A percentile compares a stretch with the other conserved stretches of the same genome.
phyloP scores from a whole-genome alignment of 805 yeast species.

The Vanderwaltozyma verrucispora region DNA sequence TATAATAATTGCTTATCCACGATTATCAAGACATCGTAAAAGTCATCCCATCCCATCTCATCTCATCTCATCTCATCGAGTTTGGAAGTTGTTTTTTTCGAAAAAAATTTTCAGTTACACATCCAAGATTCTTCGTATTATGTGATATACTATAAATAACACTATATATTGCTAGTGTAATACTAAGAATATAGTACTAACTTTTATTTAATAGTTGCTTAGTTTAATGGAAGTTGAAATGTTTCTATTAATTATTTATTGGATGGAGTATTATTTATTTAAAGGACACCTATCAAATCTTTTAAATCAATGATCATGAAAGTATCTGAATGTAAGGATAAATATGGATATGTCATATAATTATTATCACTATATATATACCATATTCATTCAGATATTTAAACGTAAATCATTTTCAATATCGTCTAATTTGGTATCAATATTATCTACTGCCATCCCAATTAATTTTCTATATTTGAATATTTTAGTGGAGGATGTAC shows the following conservation, averaged over 20 bases:
- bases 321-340: background rate
- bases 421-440: constrained; percentile 73
- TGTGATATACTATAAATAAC: no score
- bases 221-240: no score
- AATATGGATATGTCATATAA: background rate
- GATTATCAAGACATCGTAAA: background rate
- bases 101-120: no score
- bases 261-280: no score
- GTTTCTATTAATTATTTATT: no score
- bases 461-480: constrained; percentile 72
- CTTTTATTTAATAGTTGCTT: no score
- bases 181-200: no score
- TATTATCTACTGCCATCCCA: constrained; percentile 68
- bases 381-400: background rate
- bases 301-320: no score
- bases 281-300: no score
- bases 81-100: background rate
- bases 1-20: no score
- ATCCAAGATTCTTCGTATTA: no score
- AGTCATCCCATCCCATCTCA: constrained; percentile 25
- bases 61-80: background rate
- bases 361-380: background rate
- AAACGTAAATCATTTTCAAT: constrained; percentile 38
- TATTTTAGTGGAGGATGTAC: constrained; percentile 46
- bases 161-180: no score